Evolutionary conservation across 2,329 filamentous ascomycete species (phyloP), one percentile per base, ranked within the genome.

Genomic region (Anthostomella pinea): DNA sequence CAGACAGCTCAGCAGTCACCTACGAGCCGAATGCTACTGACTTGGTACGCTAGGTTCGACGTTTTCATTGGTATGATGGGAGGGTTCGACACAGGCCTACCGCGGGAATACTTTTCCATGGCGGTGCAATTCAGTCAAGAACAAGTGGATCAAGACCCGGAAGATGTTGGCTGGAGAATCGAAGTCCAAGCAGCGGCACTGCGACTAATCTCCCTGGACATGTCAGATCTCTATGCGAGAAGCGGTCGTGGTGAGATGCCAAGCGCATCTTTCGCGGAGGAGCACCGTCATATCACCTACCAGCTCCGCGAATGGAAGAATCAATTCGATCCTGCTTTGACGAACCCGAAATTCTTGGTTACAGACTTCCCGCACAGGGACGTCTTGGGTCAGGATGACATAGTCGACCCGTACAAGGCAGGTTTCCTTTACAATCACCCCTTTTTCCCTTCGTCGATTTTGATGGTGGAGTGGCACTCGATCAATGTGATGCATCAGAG

Each of bases 41-140:
- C 75, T n/a, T 97, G 93, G 93, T 96, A 95, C 60, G 75, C 81
- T 19, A 82, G 90, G 22, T 95, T 95, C 56, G 93, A 97, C 59
- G 73, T 90, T 8, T 86, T 90, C 39, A 81, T 87, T 5, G 85
- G 86, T 1, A 76, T 96, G 44, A 81, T 95, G 72, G 86, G 86
- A 16, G 85, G 86, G 1, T 85, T 85, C 48, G 80, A 83, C 49
- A 81, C 86, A 1, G 76, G 82, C 2, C 69, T 97, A 10, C 74
- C 82, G 6, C 76, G 81, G 30, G 81, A 88, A 41, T 97, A 90
- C 90, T 90, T 91, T 53, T 69, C 73, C 2, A 68, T 72, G 6
- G 75, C 79, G 37, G 70, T 83, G 27, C 69, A 80, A 3, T 84
- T 78, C 56, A 85, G 83, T 53, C 66, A 70, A 23, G 65, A 74